Percentiles rank a stretch among this genome's conserved stretches.
phyloP scores from a whole-genome alignment of 768 basidiomycete species.

The Leccinum barrowsii region DNA sequence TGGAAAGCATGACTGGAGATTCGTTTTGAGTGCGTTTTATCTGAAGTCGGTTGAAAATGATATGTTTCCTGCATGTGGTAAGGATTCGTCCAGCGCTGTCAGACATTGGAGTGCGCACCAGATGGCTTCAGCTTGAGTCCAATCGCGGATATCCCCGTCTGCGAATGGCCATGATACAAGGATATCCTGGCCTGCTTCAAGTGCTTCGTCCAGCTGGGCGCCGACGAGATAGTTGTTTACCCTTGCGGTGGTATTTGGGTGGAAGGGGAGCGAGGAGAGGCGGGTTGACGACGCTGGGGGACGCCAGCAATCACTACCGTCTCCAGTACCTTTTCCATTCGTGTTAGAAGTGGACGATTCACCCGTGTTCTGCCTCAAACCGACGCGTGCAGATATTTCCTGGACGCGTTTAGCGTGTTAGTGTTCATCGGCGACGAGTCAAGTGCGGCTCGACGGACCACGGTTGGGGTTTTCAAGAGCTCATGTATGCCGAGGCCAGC shows the following conservation, averaged over 20 bases:
- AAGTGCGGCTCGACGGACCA: conserved; percentile 48
- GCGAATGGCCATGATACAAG: conserved; percentile 80
- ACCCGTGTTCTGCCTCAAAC: conserved; percentile 46
- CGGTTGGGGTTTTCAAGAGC: conserved; percentile 67
- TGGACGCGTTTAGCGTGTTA: conserved; percentile 30
- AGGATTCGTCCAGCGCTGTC: conserved; percentile 2
- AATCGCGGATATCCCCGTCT: conserved; percentile 69
- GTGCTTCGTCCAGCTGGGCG: conserved; percentile 72
- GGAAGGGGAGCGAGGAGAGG: conserved; percentile 44
- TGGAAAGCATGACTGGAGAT: conserved; percentile 76
- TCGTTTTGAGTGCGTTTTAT: conserved; percentile 84
- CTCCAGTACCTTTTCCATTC: conserved; percentile 22
- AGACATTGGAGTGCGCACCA: conserved; percentile 52
- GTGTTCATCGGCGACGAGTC: background rate
- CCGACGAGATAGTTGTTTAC: conserved; percentile 85
- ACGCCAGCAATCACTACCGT: conserved; percentile 25
- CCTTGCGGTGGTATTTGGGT: conserved; percentile 41
- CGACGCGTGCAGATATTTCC: conserved; percentile 81
- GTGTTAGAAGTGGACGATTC: conserved; percentile 27
- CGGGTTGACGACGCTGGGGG: conserved; percentile 45
- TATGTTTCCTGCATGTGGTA: conserved; percentile 63
- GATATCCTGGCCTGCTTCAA: conserved; percentile 70
- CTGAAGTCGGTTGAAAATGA: conserved; percentile 70
- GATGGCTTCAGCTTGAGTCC: conserved; percentile 83
- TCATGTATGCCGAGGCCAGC: conserved; percentile 81